Percentiles rank a stretch among this genome's conserved stretches.
Conservation (phyloP, 2,329 filamentous ascomycete species). For the Botrytis elliptica region DNA sequence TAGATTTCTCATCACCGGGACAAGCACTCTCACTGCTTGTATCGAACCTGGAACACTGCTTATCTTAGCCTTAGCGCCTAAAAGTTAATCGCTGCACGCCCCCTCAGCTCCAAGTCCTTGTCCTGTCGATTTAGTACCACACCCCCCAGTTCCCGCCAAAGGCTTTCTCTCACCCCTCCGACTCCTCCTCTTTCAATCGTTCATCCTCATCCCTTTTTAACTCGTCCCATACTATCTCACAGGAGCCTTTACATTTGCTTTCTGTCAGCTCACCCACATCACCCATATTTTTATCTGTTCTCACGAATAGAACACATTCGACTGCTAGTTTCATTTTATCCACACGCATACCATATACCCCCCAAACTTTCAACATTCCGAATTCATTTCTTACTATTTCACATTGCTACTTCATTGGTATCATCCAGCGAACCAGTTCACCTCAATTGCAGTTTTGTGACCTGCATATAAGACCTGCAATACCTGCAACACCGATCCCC, state of each 20-base stretch:
- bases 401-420: constrained; percentile 16
- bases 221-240: constrained; percentile 1
- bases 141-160: background rate
- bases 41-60: constrained; percentile 18
- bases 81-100: constrained; percentile 21
- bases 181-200: background rate
- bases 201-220: constrained; percentile 8
- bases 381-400: background rate
- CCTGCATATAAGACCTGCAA: constrained; percentile 13
- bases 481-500: constrained; percentile 21
- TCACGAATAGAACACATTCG: background rate
- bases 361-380: background rate
- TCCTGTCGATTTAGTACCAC: background rate
- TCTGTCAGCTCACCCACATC: constrained; percentile 19
- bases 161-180: constrained; percentile 1
- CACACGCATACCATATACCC: background rate
- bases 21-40: background rate
- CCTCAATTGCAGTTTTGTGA: constrained; percentile 4
- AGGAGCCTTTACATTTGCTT: constrained; percentile 2
- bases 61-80: constrained; percentile 29
- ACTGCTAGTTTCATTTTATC: background rate
- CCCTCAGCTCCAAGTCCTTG: background rate
- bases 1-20: background rate
- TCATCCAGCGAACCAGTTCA: constrained; percentile 20
- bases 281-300: constrained; percentile 5